Base-by-base conservation (phyloP, 495 filamentous ascomycete genomes). In the Hypomontagnella monticulosa region DNA sequence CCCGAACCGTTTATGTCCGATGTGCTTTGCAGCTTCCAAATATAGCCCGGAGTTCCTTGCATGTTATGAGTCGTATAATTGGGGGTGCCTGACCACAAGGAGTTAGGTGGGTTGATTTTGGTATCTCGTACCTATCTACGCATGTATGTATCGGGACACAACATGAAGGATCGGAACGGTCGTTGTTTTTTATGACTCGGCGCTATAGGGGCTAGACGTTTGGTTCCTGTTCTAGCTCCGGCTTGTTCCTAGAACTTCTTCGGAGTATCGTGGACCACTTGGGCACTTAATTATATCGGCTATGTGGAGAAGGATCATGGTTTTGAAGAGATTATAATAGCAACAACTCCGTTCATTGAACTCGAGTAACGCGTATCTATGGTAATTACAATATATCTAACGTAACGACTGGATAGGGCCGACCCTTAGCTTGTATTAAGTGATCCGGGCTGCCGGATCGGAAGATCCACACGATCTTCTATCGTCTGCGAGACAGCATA, bases 351-450 rank as follows among this genome's bases (percentile, higher is more conserved):
- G 43, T 47, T 42, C 55, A 41, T 65, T 47, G 20, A 18, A 42
- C 15, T 43, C 32, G 11, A 51, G 52, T 30, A 51, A 47, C 19
- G 47, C 34, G 41, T 58, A 54, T 66, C 62, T 59, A 59, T 60
- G 20, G 16, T 34, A 43, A 59, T 60, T 59, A 59, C 18, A 41
- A 49, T 54, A 60, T 66, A 51, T 57, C 62, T 66, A 60, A 41
- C 42, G 55, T 66, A 66, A 52, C 55, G 62, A 66, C 62, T 66
- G 62, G 19, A 60, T 30, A 55, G 62, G 55, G 48, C 48, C 48
- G 41, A 49, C 49, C 55, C 54, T n/a, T 54, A 53, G 37, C 60
- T 43, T 54, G 41, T 43, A 66, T 66, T 59, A 66, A 43, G 23
- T 57, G 49, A 59, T 47, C 62, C 55, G 48, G 40, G 41, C 42